These are phyloP conservation scores for Russula sp. DNA, from an alignment of 768 basidiomycete species.

Conservation along the genomic window DNA sequence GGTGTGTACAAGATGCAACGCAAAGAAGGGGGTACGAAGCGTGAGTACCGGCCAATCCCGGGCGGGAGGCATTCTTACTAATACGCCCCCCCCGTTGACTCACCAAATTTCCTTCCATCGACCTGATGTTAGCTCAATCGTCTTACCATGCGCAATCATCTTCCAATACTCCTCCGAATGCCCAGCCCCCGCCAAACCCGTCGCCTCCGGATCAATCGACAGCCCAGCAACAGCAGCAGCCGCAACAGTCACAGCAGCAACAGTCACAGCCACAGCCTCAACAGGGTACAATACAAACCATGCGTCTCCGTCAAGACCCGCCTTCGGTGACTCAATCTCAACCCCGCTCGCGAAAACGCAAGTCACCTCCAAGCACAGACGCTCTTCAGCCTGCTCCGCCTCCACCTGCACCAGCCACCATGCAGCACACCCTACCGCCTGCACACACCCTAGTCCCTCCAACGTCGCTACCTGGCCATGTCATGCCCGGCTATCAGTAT, in stretches of 20 bases:
- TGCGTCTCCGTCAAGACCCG: constrained; percentile 59
- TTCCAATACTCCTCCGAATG: constrained; percentile 14
- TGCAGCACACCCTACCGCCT: constrained; percentile 26
- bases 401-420: constrained; percentile 34
- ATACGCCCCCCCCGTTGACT: constrained; percentile 25
- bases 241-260: constrained; percentile 18
- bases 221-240: constrained; percentile 18
- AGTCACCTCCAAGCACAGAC: constrained; percentile 45
- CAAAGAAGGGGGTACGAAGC: constrained; percentile 2
- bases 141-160: constrained; percentile 26
- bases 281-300: constrained; percentile 29
- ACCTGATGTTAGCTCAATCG: constrained; percentile 29
- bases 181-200: constrained; percentile 6
- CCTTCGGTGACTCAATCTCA: constrained; percentile 32
- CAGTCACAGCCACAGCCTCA: constrained; percentile 14
- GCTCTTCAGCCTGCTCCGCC: constrained; percentile 30
- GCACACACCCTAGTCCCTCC: constrained; percentile 25
- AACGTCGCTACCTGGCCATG: constrained; percentile 24
- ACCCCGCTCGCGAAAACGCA: constrained; percentile 56
- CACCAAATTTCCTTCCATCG: constrained; percentile 24
- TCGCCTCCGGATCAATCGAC: constrained; percentile 6
- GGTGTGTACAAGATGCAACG: background rate
- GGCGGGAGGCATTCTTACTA: constrained; percentile 28
- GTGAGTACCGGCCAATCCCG: constrained; percentile 23
- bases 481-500: constrained; percentile 30